These are phyloP conservation scores for Boletus bicolor DNA, from an alignment of 768 basidiomycete genomes.

Conservation along the genomic window DNA sequence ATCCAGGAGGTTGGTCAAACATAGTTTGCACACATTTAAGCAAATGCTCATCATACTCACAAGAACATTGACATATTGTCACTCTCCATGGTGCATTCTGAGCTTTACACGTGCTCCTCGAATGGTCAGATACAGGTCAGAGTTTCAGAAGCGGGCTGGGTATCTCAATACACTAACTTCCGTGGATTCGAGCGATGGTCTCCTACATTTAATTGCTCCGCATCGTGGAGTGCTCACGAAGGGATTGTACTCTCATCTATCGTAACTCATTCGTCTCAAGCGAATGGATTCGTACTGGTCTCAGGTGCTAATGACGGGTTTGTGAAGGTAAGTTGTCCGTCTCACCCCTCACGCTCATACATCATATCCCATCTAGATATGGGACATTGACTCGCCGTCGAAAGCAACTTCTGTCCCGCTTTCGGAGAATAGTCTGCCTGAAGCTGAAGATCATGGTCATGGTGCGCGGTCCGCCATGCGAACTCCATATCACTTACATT, in stretches of 20 bases:
- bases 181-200: constrained; percentile 63
- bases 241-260: constrained; percentile 83
- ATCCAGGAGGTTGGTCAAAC: constrained; percentile 63
- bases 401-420: background rate
- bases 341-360: background rate
- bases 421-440: constrained; percentile 1
- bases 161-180: background rate
- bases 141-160: background rate
- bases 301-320: constrained; percentile 85
- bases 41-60: background rate
- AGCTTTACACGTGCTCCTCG: constrained; percentile 64
- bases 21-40: background rate
- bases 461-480: constrained; percentile 8
- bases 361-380: constrained; percentile 39
- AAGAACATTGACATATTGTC: constrained; percentile 81
- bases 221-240: constrained; percentile 77
- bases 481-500: constrained; percentile 3
- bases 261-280: constrained; percentile 39
- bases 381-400: constrained; percentile 44
- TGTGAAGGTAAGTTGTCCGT: constrained; percentile 60
- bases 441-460: constrained; percentile 19
- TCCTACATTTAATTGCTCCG: constrained; percentile 78
- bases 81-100: constrained; percentile 64
- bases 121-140: constrained; percentile 68
- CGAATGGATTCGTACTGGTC: constrained; percentile 40